Conservation (phyloP, 805 yeast genomes). For the Lipomyces lipofer region DNA sequence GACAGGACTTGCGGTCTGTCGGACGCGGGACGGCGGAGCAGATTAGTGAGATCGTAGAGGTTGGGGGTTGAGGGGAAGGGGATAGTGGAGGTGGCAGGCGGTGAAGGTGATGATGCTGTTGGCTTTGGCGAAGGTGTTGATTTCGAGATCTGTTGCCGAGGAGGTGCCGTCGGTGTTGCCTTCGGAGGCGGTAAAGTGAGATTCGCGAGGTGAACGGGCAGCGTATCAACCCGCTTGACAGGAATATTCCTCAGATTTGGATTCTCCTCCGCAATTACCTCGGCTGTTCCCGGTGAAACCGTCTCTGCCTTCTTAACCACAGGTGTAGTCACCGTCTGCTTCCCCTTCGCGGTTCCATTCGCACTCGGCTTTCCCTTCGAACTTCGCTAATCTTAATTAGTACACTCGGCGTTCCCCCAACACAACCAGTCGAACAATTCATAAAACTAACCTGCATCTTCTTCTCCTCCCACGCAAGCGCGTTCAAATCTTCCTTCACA, state of each 20-base stretch:
- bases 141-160: neutral
- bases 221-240: constrained; percentile 3
- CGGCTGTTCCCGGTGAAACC: neutral
- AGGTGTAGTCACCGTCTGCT: neutral
- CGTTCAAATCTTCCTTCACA: constrained; percentile 17
- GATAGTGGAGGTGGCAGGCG: neutral
- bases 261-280: neutral
- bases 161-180: neutral
- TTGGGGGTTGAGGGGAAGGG: constrained; percentile 5
- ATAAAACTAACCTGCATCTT: constrained; percentile 1
- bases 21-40: constrained; percentile 19
- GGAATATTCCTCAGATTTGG: neutral
- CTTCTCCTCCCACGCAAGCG: constrained; percentile 22
- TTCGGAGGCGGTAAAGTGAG: neutral
- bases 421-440: too few relatives aligned
- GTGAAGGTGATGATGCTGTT: neutral
- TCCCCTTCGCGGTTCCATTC: neutral
- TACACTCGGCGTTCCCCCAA: neutral
- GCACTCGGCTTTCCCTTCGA: neutral
- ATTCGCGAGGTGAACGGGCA: neutral
- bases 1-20: constrained; percentile 15
- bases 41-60: constrained; percentile 21
- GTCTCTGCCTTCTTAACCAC: neutral
- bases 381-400: neutral
- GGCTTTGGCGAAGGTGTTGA: neutral